Base-by-base conservation (phyloP, 768 basidiomycete species). In the Rhizopogon salebrosus region DNA sequence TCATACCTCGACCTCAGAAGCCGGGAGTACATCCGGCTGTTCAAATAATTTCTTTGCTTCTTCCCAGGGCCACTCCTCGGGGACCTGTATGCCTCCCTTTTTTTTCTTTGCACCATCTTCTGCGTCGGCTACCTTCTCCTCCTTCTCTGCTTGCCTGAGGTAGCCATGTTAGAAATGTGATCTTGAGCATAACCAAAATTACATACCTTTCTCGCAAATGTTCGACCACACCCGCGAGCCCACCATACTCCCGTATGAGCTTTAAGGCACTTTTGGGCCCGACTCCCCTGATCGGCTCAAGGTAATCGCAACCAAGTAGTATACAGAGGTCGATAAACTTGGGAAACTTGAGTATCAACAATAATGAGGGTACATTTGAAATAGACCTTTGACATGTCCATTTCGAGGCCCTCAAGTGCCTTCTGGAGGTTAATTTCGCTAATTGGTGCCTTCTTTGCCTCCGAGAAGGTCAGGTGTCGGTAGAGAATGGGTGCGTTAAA, bases 281-380 rank as follows among this genome's bases (percentile, higher is more conserved):
- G 39, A 99, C 74, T 2, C 97, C 97, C 69, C 85, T 95, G 66
- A 97, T 93, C n/a, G 97, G 97, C 67, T 99, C 97, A 53, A 99
- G 84, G 70, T 99, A 99, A 65, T 99, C 97, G 54, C 97, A 99
- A 4, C 97, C 97, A 36, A 98, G 84, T 8, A 99, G 79, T 58
- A 99, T 89, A 64, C 95, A 99, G 4, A 99, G 77, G 60, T 99
- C 97, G 60, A 93, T 89, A 64, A 99, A 99, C 92, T 98, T 31
- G 14, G 8, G 22, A 9, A 22, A 16, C 14, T 46, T 46, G 13
- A 46, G 43, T 45, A 29, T 14, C 6, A n/a, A 41, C 1, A 31
- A 23, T 10, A 16, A 50, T 49, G 48, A 31, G 36, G n/a, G 37
- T 3, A 6, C 20, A 10, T 20, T 46, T 26, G 23, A n/a, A 26